Evolutionary conservation across 2,329 filamentous ascomycete species (phyloP).

Genomic region (Xylariaceae sp.): DNA sequence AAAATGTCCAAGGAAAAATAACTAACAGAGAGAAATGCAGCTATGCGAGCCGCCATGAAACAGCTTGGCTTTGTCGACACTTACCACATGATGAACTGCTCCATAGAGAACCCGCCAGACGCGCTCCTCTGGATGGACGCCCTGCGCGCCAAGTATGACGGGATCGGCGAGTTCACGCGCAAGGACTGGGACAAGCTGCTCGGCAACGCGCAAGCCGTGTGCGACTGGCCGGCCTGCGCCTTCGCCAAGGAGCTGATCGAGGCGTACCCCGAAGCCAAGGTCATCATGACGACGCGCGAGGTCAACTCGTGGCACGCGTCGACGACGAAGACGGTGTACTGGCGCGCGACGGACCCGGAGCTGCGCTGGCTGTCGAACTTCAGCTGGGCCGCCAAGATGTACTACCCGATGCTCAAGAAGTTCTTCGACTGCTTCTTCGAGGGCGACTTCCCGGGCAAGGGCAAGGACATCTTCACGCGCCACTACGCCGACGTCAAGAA

Average conservation of each 20-base stretch:
- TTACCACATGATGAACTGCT: constrained; percentile 70
- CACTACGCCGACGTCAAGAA: constrained; percentile 30
- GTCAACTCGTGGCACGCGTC: constrained; percentile 59
- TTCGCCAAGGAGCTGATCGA: constrained; percentile 67
- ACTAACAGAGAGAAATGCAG: constrained; percentile 32
- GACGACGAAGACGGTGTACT: constrained; percentile 63
- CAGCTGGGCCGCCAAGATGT: constrained; percentile 62
- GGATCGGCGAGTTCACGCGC: constrained; percentile 56
- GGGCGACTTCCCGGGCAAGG: constrained; percentile 59
- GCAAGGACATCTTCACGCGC: constrained; percentile 55
- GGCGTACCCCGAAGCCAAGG: constrained; percentile 67
- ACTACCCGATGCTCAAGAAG: constrained; percentile 64
- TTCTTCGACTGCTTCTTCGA: constrained; percentile 66
- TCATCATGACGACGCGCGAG: constrained; percentile 62
- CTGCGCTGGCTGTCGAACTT: constrained; percentile 50
- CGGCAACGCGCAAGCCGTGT: constrained; percentile 61
- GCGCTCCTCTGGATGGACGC: constrained; percentile 67
- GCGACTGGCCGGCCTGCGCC: constrained; percentile 62
- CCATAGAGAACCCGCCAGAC: constrained; percentile 63
- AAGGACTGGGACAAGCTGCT: constrained; percentile 66
- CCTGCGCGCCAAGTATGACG: constrained; percentile 53
- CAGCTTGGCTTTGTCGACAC: constrained; percentile 62
- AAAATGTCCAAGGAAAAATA: not conserved
- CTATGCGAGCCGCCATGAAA: constrained; percentile 60
- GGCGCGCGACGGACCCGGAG: constrained; percentile 61